Evolutionary conservation across 306 rosid genomes (phyloP), one percentile per base, ranked within the genome.

Genomic region (Dicorynia guianensis): DNA sequence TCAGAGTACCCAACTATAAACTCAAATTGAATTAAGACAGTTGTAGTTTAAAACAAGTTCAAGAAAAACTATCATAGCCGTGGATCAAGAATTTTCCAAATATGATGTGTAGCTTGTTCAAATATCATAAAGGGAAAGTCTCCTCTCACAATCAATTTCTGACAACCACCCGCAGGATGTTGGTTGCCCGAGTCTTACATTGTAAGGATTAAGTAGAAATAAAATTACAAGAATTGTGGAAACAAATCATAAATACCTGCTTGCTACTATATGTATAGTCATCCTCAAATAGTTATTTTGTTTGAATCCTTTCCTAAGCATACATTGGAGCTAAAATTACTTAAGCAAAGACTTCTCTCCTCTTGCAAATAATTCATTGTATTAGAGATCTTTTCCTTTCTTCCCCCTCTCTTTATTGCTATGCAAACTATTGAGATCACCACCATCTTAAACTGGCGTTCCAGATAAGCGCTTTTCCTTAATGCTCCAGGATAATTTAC

Each of bases 391-490:
- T 9, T 6, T 40, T 40, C 6, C 46, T 6, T 6, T 40, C 46
- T 6, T 40, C 46, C 46, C 5, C 46, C 9, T 40, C 7, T 40
- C 6, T 40, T 2, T 46, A 46, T 46, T 10, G 52, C n/a, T 4
- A 7, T 4, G 11, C 11, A 46, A 12, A 46, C 49, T 30, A 55
- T 62, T 11, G 40, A 55, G 62, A 57, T 57, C 25, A 46, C 50
- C 62, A 63, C 57, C 67, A 34, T 74, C 83, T 52, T 62, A 59
- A 17, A 25, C 9, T 72, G 39, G 63, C 12, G n/a, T 55, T 54
- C 67, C 65, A 54, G 55, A 62, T 55, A 54, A 60, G 59, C 48
- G 53, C 47, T 34, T 8, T 70, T 50, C 50, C 10, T 44, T 47
- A 50, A 49, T 15, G 44, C 15, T 40, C 35, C 68, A 39, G 77